phyloP scores from a whole-genome alignment of 345 rosid genomes.

The Eucalyptus sideroxylon region DNA sequence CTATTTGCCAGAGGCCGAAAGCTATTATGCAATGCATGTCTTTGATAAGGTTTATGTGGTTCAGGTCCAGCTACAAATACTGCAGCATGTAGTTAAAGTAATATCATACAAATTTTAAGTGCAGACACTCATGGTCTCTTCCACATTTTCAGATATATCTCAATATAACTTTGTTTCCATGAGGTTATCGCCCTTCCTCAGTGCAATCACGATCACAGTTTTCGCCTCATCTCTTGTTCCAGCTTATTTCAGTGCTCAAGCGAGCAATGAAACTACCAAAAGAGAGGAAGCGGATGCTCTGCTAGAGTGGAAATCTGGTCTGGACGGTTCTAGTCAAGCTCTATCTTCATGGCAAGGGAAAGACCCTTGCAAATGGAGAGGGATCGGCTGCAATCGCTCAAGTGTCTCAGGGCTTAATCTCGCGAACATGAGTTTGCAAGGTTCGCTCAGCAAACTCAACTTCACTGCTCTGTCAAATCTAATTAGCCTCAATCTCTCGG shows the following conservation, averaged over 20 bases:
- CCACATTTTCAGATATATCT: background rate
- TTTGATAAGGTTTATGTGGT: background rate
- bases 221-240: background rate
- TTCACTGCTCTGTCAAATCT: slow-evolving; percentile 2
- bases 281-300: background rate
- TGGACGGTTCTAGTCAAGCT: background rate
- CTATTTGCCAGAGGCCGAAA: no score
- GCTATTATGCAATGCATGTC: no score
- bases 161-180: background rate
- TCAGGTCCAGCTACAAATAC: background rate
- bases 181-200: background rate
- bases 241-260: background rate
- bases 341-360: background rate
- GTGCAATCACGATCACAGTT: background rate
- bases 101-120: background rate
- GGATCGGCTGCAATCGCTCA: background rate
- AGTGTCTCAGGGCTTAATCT: background rate
- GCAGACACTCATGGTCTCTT: background rate
- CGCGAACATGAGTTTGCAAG: background rate
- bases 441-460: background rate
- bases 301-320: slow-evolving; percentile 4
- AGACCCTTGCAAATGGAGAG: background rate
- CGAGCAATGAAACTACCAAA: background rate
- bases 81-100: background rate
- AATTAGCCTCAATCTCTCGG: background rate